These are phyloP conservation scores for Botryotinia convoluta DNA, from an alignment of 2,329 filamentous ascomycete genomes.

Conservation along the genomic window DNA sequence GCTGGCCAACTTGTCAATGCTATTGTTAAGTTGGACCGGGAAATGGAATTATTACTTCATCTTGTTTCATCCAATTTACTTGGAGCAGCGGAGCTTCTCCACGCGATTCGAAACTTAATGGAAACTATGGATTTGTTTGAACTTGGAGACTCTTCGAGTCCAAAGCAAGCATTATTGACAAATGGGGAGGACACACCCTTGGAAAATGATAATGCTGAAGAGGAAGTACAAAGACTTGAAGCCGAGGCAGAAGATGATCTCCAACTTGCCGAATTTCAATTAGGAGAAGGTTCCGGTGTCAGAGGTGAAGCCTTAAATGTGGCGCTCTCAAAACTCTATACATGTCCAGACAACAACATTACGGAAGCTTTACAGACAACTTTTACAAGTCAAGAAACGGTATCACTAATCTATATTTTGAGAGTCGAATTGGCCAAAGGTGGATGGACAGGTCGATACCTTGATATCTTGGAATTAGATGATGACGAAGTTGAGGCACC, in stretches of 20 bases:
- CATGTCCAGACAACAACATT: constrained; percentile 59
- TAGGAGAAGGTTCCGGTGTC: constrained; percentile 61
- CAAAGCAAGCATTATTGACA: constrained; percentile 32
- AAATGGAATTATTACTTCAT: constrained; percentile 63
- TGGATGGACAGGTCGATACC: constrained; percentile 71
- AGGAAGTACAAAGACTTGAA: constrained; percentile 50
- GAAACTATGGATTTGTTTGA: constrained; percentile 60
- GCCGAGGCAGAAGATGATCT: constrained; percentile 64
- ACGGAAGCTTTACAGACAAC: constrained; percentile 61
- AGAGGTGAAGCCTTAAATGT: constrained; percentile 64
- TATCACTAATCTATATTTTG: constrained; percentile 69
- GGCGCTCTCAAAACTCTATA: constrained; percentile 67
- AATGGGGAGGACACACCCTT: constrained; percentile 27
- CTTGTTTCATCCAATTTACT: constrained; percentile 66
- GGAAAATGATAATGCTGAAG: constrained; percentile 32
- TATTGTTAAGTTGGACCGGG: constrained; percentile 64
- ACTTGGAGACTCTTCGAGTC: constrained; percentile 28
- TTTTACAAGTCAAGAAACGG: constrained; percentile 64
- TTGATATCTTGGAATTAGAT: constrained; percentile 51
- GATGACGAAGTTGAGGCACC: constrained; percentile 52
- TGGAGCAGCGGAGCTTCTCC: constrained; percentile 62
- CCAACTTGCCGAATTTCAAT: constrained; percentile 63
- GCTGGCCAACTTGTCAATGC: constrained; percentile 61
- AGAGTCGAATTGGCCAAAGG: constrained; percentile 71
- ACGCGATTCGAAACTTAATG: constrained; percentile 65